Evolutionary conservation across 164 flowering plant species (phyloP).

Genomic region (Nymphaea thermarum): DNA sequence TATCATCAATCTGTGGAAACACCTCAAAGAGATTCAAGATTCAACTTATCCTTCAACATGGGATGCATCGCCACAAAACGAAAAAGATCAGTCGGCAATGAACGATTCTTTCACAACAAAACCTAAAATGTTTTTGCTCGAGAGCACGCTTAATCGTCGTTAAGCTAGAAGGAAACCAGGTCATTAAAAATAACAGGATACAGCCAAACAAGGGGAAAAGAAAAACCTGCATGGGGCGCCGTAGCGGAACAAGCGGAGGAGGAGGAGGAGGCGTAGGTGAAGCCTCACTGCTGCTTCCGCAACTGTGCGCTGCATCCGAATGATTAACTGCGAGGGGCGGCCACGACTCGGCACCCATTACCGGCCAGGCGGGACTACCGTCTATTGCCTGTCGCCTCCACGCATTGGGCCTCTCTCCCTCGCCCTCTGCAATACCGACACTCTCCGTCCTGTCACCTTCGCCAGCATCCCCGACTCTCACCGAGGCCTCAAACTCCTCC

Average conservation of each 20-base stretch:
- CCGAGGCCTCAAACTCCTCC: background rate
- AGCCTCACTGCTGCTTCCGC: constrained; percentile 6
- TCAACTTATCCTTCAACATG: too few species aligned
- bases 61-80: too few species aligned
- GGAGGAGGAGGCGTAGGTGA: constrained; percentile 9
- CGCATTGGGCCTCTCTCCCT: constrained; percentile 21
- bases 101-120: too few species aligned
- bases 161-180: too few species aligned
- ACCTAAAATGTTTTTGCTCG: too few species aligned
- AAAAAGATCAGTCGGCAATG: too few species aligned
- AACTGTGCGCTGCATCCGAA: background rate
- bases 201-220: background rate
- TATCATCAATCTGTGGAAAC: too few species aligned
- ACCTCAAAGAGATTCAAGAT: too few species aligned
- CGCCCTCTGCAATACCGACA: constrained; percentile 21
- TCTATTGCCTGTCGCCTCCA: constrained; percentile 48
- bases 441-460: constrained; percentile 18
- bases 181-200: background rate
- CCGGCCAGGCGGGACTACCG: constrained; percentile 13
- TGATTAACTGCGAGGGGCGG: constrained; percentile 37
- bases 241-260: constrained; percentile 5
- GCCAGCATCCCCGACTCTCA: constrained; percentile 3
- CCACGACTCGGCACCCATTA: constrained; percentile 56
- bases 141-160: too few species aligned
- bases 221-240: background rate